Percentiles rank a stretch among this genome's conserved stretches.
Conservation (phyloP, 202 grass and related monocot species). For the Musa balbisiana region DNA sequence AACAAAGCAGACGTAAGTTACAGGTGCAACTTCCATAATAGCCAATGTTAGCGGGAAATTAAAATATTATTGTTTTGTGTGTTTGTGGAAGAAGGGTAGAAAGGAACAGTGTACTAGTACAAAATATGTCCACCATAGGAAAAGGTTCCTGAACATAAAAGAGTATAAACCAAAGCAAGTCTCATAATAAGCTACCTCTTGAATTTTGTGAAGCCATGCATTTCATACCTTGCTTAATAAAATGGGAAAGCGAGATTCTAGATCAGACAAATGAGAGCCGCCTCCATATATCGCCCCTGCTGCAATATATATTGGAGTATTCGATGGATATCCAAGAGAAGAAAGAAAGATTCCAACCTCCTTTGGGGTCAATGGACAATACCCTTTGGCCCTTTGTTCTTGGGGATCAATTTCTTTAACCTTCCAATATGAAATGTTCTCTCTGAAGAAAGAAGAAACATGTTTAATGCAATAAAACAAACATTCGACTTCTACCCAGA, state of each 20-base stretch:
- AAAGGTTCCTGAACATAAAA: constrained; percentile 13
- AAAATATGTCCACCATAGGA: constrained; percentile 3
- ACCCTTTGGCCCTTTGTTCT: constrained; percentile 6
- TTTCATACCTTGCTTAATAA: constrained; percentile 82
- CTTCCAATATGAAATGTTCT: constrained; percentile 19
- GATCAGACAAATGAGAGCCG: constrained; percentile 63
- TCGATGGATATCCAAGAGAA: constrained; percentile 19
- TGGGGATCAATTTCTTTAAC: constrained; percentile 11
- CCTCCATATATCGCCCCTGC: constrained; percentile 24
- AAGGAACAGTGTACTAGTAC: too few species aligned
- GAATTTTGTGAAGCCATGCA: too few species aligned
- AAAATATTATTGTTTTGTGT: too few species aligned
- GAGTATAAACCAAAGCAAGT: neutral
- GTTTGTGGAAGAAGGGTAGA: too few species aligned
- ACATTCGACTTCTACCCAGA: neutral
- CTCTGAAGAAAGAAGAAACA: constrained; percentile 1
- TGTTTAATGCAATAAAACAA: neutral
- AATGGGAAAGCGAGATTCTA: constrained; percentile 72
- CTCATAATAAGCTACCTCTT: neutral
- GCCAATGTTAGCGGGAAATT: too few species aligned
- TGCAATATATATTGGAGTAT: constrained; percentile 18
- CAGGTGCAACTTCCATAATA: too few species aligned
- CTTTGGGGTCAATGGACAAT: constrained; percentile 18
- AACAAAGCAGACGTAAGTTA: too few species aligned
- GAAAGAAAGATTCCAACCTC: constrained; percentile 18